Base-by-base conservation (phyloP, 2,329 filamentous ascomycete genomes). In the Claviceps sp. region DNA sequence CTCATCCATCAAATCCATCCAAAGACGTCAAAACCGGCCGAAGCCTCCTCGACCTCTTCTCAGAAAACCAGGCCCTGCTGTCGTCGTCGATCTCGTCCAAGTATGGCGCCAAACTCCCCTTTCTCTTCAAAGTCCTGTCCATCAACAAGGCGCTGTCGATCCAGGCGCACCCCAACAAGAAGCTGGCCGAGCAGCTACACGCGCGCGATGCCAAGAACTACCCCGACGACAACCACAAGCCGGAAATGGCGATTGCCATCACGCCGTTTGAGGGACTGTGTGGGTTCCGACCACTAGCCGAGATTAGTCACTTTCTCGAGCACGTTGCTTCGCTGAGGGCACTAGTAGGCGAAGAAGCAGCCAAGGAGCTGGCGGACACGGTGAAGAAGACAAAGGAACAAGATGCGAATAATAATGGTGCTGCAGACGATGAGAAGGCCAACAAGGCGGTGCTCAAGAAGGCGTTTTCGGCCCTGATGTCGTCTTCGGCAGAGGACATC, bases 221-320 rank as follows among this genome's bases (percentile, higher is more conserved):
- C 65, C 93, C 91, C 53, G 89, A 98, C 74, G 91, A 97, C 73
- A 98, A 98, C 72, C 93, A 98, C 76, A 98, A 98, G 72, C 93
- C 93, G 37, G 93, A 98, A 71, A 98, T 98, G 93, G 90, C 93
- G 56, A 95, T 98, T 67, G 93, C 93, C 56, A 85, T 98, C 62
- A 97, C 93, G 1, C 85, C 88, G 0, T 98, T 98, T 59, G 91
- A 97, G 65, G 93, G 93, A 0, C 79, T 98, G 37, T 98, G 93
- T 62, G 93, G 93, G 37, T 98, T 98, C 75, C 81, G 93, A 9
- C 93, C 93, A 0, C 74, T 96, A 22, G 74, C 72, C 5, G 90
- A 98, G 70, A 93, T 97, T 56, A 76, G 82, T 0, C 87, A 95
- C 66, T 97, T 97, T 67, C 74, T 95, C 37, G 71, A 81, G 48